Base-by-base conservation (phyloP, 371 early-diverging fungal genomes). In the Haplosporangium sp. region DNA sequence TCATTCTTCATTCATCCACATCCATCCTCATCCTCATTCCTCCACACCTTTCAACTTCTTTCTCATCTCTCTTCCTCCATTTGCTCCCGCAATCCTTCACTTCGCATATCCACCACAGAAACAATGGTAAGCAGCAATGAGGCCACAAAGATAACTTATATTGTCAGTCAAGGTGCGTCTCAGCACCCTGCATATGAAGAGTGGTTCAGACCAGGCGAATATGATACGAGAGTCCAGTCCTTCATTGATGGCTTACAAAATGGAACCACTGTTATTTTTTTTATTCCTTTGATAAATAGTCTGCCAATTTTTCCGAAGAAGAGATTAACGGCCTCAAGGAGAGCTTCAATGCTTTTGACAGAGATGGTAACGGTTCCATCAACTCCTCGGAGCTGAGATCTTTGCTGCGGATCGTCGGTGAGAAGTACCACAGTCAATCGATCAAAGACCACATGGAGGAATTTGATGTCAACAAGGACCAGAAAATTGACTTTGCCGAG, bases 341-440 rank as follows among this genome's bases (percentile, higher is more conserved):
- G 68, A 85, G 86, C 48, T 87, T 87, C 80, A 82, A 82, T 73
- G 85, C 82, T 10, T 87, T 87, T 77, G 87, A 87, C 71, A 83
- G 79, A 60, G 84, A 87, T 68, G 82, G 82, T 57, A 83, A 86
- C 56, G 89, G 89, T 37, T 71, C 82, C 72, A 88, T 88, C 64
- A 85, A 82, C 55, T 79, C 84, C 43, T 71, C 84, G 46, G 89
- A 88, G 74, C 77, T 88, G 69, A 66, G 67, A 12, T 61, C 70
- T 0, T 38, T 75, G 50, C 59, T 75, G 16, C 46, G 53, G 1
- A 12, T 71, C 9, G 61, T 77, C 1, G 77, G 77, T 46, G 64
- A 67, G 52, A 63, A 64, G 52, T 54, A 14, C 47, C 18, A 60
- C 18, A 12, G 40, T 14, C 11, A 47, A 16, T 20, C 54, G 47